These are phyloP conservation scores for Leccinellum albellum DNA, from an alignment of 768 basidiomycete species.

Conservation along the genomic window DNA sequence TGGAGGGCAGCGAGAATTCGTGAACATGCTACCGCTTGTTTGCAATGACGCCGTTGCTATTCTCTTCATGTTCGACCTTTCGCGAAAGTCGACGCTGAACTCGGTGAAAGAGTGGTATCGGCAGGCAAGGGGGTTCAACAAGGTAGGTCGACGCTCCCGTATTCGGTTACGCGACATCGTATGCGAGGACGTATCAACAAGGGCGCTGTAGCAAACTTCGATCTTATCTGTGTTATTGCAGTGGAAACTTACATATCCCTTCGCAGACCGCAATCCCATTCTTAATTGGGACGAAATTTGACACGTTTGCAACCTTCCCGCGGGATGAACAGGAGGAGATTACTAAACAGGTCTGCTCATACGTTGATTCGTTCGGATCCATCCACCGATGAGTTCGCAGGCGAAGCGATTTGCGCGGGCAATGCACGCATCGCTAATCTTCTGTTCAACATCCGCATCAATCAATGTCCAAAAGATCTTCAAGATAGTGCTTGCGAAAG, in stretches of 20 bases:
- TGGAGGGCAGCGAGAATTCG: slow-evolving; percentile 96
- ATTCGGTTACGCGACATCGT: neutral
- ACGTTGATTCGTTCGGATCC: slow-evolving; percentile 4
- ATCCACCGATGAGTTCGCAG: slow-evolving; percentile 36
- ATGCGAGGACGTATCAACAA: neutral
- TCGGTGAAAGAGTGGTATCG: slow-evolving; percentile 99
- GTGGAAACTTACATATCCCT: slow-evolving; percentile 14
- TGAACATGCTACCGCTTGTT: slow-evolving; percentile 97
- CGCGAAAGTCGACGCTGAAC: slow-evolving; percentile 94
- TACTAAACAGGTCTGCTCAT: slow-evolving; percentile 80
- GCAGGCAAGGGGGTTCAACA: slow-evolving; percentile 98
- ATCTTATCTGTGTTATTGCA: slow-evolving; percentile 8
- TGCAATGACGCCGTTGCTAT: slow-evolving; percentile 99
- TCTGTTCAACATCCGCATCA: slow-evolving; percentile 97
- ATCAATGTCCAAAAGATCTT: slow-evolving; percentile 99
- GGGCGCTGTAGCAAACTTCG: neutral
- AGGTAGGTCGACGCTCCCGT: slow-evolving; percentile 49
- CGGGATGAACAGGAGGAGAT: slow-evolving; percentile 99
- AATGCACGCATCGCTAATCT: slow-evolving; percentile 99
- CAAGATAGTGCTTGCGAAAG: slow-evolving; percentile 96
- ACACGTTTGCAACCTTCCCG: slow-evolving; percentile 93
- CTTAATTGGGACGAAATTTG: slow-evolving; percentile 97
- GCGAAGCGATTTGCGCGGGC: slow-evolving; percentile 98
- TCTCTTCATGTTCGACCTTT: slow-evolving; percentile 99
- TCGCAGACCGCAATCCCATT: slow-evolving; percentile 95